Percentiles rank a stretch among this genome's conserved stretches.
Conservation (phyloP, 2,329 filamentous ascomycete species). For the Fusarium torreyae region DNA sequence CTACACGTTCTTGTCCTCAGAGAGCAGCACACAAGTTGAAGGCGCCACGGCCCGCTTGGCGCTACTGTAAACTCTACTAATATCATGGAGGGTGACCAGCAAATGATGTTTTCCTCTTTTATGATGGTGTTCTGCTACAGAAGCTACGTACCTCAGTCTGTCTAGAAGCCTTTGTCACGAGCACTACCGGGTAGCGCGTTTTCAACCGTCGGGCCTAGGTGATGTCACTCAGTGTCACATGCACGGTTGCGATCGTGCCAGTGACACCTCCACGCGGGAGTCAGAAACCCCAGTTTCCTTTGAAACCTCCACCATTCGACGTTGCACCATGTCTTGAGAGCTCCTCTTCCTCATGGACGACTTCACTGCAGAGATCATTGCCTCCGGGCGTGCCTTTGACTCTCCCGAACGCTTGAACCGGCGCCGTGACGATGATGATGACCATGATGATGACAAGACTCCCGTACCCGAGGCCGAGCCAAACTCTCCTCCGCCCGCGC, state of each 20-base stretch:
- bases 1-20: slow-evolving; percentile 5
- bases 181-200: slow-evolving; percentile 1
- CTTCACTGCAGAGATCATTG: slow-evolving; percentile 56
- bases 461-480: slow-evolving; percentile 34
- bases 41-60: slow-evolving; percentile 36
- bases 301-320: slow-evolving; percentile 23
- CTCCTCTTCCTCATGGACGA: slow-evolving; percentile 56
- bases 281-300: slow-evolving; percentile 13
- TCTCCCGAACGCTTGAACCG: slow-evolving; percentile 36
- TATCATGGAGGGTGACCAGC: slow-evolving; percentile 14
- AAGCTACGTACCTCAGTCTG: slow-evolving; percentile 14
- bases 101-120: slow-evolving; percentile 1
- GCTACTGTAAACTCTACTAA: slow-evolving; percentile 37
- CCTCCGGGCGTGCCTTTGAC: slow-evolving; percentile 47
- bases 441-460: slow-evolving; percentile 21
- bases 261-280: slow-evolving; percentile 36
- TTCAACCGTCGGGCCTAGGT: slow-evolving; percentile 17
- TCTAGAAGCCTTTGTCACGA: slow-evolving; percentile 7
- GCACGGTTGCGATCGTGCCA: slow-evolving; percentile 29
- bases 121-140: slow-evolving; percentile 5
- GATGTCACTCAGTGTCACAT: slow-evolving; percentile 49
- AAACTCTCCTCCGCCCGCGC: slow-evolving; percentile 21
- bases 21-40: slow-evolving; percentile 15
- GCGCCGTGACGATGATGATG: slow-evolving; percentile 23
- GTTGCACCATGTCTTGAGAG: slow-evolving; percentile 43